Percentiles rank a stretch among this genome's conserved stretches.
Evolutionary conservation across 225 moss, liverwort and hornwort species (phyloP).

Genomic region (Neckera pumila): DNA sequence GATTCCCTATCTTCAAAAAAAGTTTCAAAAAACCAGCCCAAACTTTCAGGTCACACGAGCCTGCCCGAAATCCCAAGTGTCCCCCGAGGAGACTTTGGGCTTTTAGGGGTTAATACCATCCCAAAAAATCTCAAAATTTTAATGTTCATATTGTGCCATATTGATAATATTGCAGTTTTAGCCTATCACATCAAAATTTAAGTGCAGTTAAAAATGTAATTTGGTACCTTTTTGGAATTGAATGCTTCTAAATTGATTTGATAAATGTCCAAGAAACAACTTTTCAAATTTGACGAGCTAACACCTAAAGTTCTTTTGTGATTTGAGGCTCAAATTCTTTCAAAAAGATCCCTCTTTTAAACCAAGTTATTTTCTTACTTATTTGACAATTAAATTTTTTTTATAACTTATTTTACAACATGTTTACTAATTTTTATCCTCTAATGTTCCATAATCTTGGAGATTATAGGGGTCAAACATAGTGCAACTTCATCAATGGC

Average conservation of each 20-base stretch:
- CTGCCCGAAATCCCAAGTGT: no score
- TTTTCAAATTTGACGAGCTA: background rate
- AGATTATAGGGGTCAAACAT: background rate
- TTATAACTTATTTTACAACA: background rate
- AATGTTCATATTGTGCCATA: background rate
- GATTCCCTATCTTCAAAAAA: no score
- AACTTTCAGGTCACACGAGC: no score
- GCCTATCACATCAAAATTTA: background rate
- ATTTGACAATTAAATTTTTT: background rate
- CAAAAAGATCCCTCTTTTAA: rapidly evolving
- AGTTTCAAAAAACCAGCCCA: no score
- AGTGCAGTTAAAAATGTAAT: background rate
- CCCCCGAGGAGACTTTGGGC: no score
- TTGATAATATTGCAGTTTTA: background rate
- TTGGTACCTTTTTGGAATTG: background rate
- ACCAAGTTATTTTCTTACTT: background rate
- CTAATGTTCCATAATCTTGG: background rate
- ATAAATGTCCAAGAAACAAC: background rate
- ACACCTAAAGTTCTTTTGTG: background rate
- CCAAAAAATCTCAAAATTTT: no score
- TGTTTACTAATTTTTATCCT: background rate
- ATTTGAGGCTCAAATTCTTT: background rate
- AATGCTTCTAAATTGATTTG: background rate
- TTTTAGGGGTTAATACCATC: no score
- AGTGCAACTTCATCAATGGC: background rate